Conservation (phyloP, 768 basidiomycete genomes). For the Sporobolomyces roseus region DNA sequence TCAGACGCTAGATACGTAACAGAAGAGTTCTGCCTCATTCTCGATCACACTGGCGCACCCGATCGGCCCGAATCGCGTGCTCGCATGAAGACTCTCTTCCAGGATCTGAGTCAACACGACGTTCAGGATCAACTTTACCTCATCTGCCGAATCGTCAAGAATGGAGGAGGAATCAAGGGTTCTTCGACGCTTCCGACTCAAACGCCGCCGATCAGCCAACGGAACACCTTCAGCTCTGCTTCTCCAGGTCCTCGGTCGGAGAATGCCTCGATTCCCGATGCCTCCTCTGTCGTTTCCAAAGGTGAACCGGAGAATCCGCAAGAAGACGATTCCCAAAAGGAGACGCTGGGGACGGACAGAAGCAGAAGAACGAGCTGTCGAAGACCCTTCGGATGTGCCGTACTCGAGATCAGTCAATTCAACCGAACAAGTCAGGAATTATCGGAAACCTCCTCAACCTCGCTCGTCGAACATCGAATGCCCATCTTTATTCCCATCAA, state of each 20-base stretch:
- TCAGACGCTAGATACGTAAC: constrained; percentile 76
- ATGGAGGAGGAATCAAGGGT: constrained; percentile 55
- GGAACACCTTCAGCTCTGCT: not conserved
- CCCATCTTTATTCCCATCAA: constrained; percentile 78
- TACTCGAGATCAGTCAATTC: constrained; percentile 76
- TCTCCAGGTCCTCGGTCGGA: constrained; percentile 11
- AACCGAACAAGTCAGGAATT: constrained; percentile 11
- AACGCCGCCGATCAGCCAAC: not conserved
- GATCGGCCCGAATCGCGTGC: constrained; percentile 53
- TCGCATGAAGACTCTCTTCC: constrained; percentile 79
- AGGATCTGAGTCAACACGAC: constrained; percentile 79
- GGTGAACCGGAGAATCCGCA: too few relatives aligned
- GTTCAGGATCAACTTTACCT: constrained; percentile 79
- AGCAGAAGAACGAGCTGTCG: constrained; percentile 55
- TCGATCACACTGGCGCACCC: constrained; percentile 76
- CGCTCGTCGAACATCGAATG: constrained; percentile 73
- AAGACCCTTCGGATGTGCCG: constrained; percentile 92
- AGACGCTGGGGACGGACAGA: constrained; percentile 25
- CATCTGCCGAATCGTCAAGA: constrained; percentile 84
- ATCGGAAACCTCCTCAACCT: too few relatives aligned
- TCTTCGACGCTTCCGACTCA: too few relatives aligned
- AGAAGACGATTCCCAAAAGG: constrained; percentile 1
- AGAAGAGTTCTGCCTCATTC: constrained; percentile 82
- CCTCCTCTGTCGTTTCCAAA: not conserved
- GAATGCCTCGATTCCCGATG: constrained; percentile 10